These are phyloP conservation scores for Penicillium sp. DNA, from an alignment of 2,329 filamentous ascomycete species.

Conservation along the genomic window DNA sequence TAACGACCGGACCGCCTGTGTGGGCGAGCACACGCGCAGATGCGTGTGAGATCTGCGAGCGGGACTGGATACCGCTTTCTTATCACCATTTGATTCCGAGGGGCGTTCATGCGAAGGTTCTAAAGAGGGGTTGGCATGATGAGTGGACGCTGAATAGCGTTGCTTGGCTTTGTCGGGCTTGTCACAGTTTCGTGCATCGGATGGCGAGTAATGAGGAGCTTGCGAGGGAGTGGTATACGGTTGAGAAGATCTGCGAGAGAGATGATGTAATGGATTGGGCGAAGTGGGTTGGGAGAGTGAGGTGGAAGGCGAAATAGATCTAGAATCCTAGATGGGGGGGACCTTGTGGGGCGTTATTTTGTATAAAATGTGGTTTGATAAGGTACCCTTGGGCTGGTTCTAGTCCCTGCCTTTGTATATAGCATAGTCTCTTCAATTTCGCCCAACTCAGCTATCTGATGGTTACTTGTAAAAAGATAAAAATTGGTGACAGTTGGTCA, in stretches of 20 bases:
- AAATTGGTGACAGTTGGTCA: background rate
- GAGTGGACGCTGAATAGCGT: constrained; percentile 75
- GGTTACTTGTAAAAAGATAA: no score
- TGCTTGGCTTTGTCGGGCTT: constrained; percentile 82
- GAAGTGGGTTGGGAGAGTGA: constrained; percentile 69
- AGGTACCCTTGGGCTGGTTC: no score
- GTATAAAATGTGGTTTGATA: no score
- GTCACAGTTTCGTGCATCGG: constrained; percentile 79
- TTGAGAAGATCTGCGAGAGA: constrained; percentile 68
- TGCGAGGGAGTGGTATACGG: constrained; percentile 70
- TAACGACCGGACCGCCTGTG: constrained; percentile 64
- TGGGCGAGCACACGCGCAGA: constrained; percentile 59
- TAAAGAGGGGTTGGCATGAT: constrained; percentile 77
- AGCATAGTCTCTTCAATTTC: background rate
- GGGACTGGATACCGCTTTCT: constrained; percentile 73
- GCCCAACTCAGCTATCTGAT: no score
- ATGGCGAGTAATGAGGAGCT: constrained; percentile 76
- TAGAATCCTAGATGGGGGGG: no score
- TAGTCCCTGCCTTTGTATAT: background rate
- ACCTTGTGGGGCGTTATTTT: no score
- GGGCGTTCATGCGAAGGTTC: constrained; percentile 71
- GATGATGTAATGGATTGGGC: constrained; percentile 73
- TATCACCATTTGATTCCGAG: constrained; percentile 88
- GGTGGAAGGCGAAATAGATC: constrained; percentile 66
- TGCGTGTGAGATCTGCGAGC: constrained; percentile 74